These are phyloP conservation scores for Limonium bicolor DNA, from an alignment of 148 eudicot species.

Conservation along the genomic window DNA sequence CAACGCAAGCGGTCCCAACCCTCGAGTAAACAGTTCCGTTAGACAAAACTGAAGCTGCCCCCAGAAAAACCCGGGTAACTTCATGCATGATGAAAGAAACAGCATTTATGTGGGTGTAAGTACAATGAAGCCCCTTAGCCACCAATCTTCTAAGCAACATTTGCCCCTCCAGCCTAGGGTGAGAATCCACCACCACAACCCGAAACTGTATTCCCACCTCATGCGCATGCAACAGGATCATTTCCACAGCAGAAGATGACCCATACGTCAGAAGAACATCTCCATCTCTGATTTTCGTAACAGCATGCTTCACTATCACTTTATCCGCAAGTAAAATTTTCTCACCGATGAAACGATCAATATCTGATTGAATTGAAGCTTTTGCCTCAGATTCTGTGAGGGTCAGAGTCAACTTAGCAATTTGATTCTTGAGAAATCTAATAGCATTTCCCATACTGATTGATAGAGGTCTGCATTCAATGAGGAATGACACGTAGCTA, in stretches of 20 bases:
- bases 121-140: slow-evolving; percentile 75
- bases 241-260: slow-evolving; percentile 85
- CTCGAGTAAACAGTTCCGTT: slow-evolving; percentile 98
- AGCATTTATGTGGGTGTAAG: slow-evolving; percentile 92
- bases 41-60: slow-evolving; percentile 83
- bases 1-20: slow-evolving; percentile 94
- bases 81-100: slow-evolving; percentile 89
- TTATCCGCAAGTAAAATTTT: slow-evolving; percentile 86
- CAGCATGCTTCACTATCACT: slow-evolving; percentile 83
- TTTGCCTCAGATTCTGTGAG: slow-evolving; percentile 91
- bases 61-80: slow-evolving; percentile 75
- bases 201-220: slow-evolving; percentile 85
- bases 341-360: slow-evolving; percentile 62
- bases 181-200: slow-evolving; percentile 76
- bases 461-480: slow-evolving; percentile 96
- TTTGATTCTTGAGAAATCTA: slow-evolving; percentile 62
- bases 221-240: slow-evolving; percentile 75
- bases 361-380: slow-evolving; percentile 53
- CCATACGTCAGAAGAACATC: slow-evolving; percentile 93
- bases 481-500: slow-evolving; percentile 73
- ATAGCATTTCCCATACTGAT: slow-evolving; percentile 99
- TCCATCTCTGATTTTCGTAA: slow-evolving; percentile 94
- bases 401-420: slow-evolving; percentile 55
- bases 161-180: slow-evolving; percentile 92
- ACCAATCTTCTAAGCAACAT: slow-evolving; percentile 82